These are phyloP conservation scores for Chaetoceros muelleri DNA, from an alignment of 108 stramenopile species.

Conservation along the genomic window DNA sequence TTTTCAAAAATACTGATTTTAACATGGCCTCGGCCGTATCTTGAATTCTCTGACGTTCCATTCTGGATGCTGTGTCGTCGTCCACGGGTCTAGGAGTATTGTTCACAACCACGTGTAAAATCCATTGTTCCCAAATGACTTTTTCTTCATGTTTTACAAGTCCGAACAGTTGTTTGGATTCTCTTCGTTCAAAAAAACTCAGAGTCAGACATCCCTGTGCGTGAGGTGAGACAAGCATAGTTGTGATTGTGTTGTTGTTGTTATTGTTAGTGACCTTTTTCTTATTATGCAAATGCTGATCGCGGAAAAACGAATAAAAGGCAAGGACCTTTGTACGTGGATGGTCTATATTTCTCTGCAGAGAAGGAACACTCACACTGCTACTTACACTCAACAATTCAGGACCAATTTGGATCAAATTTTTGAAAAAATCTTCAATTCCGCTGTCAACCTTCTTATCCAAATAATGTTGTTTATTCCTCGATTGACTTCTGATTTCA, in stretches of 20 bases:
- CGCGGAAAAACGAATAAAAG: no score
- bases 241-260: no score
- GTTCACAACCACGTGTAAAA: constrained; percentile 72
- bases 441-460: constrained; percentile 69
- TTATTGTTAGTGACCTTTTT: no score
- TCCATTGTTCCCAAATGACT: constrained; percentile 82
- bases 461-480: constrained; percentile 39
- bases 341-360: no score
- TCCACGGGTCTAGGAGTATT: constrained; percentile 77
- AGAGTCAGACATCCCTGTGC: constrained; percentile 49
- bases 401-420: constrained; percentile 65
- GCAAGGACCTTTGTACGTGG: no score
- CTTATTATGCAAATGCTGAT: no score
- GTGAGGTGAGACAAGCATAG: no score
- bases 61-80: constrained; percentile 62
- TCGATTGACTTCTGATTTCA: constrained; percentile 8
- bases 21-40: constrained; percentile 82
- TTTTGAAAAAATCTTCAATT: constrained; percentile 63
- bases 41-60: constrained; percentile 74
- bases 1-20: constrained; percentile 47
- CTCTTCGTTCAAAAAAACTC: constrained; percentile 70
- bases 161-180: constrained; percentile 70
- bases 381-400: constrained; percentile 53
- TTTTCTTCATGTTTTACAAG: constrained; percentile 74
- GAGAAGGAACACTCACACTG: no score